Conservation (phyloP, 176 grass and related monocot species). For the Phoenix roebelenii region DNA sequence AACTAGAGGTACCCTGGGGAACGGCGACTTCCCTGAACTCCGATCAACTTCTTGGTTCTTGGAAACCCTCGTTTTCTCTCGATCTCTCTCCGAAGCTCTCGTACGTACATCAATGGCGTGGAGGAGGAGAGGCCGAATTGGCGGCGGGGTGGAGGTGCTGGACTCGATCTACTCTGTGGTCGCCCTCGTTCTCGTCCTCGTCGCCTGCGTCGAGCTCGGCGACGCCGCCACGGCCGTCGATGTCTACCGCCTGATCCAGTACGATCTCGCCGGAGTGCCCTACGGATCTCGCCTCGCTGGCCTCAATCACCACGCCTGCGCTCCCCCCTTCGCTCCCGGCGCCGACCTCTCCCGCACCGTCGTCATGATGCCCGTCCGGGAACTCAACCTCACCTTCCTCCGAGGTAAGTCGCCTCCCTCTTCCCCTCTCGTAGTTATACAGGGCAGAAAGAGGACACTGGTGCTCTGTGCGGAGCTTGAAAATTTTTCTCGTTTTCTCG, state of each 20-base stretch:
- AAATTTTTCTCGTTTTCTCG: too few species aligned
- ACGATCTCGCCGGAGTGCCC: conserved; percentile 69
- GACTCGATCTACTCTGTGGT: conserved; percentile 36
- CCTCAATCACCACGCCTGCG: conserved; percentile 65
- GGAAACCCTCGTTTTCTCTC: too few species aligned
- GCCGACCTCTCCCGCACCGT: conserved; percentile 85
- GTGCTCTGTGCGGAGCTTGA: too few species aligned
- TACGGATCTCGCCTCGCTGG: conserved; percentile 58
- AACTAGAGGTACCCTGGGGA: too few species aligned
- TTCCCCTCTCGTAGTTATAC: not conserved
- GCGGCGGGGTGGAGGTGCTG: too few species aligned
- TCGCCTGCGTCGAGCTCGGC: conserved; percentile 76
- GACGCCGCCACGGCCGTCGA: conserved; percentile 82
- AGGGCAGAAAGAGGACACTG: too few species aligned
- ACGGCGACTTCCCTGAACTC: too few species aligned
- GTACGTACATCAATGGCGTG: too few species aligned
- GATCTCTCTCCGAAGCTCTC: too few species aligned
- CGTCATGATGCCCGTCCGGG: conserved; percentile 61
- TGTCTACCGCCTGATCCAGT: conserved; percentile 93
- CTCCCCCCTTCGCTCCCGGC: conserved; percentile 36
- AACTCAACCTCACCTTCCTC: conserved; percentile 78
- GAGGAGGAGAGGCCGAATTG: too few species aligned
- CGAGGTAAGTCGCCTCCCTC: conserved; percentile 25
- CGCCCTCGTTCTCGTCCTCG: conserved; percentile 55
- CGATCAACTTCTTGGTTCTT: too few species aligned